Percentiles rank a stretch among this genome's conserved stretches.
Conservation (phyloP, 768 basidiomycete species). For the Hydnum rufescens region DNA sequence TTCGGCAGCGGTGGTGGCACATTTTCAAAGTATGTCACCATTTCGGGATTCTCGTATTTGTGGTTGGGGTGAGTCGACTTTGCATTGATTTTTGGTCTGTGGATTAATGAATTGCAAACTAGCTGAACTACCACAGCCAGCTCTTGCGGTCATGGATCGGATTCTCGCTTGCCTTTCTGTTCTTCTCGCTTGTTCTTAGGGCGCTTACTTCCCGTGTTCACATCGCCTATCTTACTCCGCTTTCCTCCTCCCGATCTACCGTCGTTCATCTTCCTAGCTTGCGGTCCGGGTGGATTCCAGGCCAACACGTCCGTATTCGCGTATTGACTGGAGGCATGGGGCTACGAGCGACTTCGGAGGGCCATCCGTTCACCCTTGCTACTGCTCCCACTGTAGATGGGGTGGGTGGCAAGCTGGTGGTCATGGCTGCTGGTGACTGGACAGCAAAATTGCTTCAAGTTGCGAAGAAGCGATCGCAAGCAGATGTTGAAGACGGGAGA, state of each 20-base stretch:
- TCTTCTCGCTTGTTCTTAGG: not conserved
- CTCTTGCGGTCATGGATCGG: not conserved
- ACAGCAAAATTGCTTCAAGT: not conserved
- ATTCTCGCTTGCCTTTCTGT: not conserved
- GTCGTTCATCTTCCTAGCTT: not conserved
- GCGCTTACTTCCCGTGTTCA: not conserved
- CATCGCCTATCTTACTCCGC: slow-evolving; percentile 1
- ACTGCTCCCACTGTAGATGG: not conserved
- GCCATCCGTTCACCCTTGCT: slow-evolving; percentile 1
- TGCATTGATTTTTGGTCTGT: not conserved
- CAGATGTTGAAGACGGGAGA: not conserved
- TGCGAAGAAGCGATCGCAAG: not conserved
- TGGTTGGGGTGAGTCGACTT: not conserved
- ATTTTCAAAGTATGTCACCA: not conserved
- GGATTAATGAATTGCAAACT: not conserved
- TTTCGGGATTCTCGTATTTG: not conserved
- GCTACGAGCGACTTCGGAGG: not conserved
- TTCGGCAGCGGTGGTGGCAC: not conserved
- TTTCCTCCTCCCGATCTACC: not conserved
- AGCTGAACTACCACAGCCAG: slow-evolving; percentile 1
- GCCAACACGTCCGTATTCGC: slow-evolving; percentile 4
- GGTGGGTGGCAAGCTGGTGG: not conserved
- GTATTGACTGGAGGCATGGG: slow-evolving; percentile 3
- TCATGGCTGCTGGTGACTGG: slow-evolving; percentile 1
- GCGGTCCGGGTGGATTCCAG: not conserved